phyloP scores from a whole-genome alignment of 208 protist genomes.

The Crithidia expoeki region DNA sequence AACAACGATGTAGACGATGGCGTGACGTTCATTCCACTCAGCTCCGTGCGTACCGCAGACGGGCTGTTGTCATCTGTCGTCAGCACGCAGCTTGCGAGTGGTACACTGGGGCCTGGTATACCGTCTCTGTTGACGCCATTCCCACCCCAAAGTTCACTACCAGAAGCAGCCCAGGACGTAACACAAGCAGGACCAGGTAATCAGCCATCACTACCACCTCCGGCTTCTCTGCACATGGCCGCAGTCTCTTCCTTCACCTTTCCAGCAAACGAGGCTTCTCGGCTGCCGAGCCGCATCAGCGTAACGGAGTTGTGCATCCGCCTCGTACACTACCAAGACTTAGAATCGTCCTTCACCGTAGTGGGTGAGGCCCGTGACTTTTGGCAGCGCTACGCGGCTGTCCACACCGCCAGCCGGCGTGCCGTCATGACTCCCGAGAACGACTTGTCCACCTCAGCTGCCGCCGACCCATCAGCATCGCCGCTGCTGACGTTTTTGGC shows the following conservation, averaged over 20 bases:
- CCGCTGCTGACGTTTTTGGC: constrained; percentile 24
- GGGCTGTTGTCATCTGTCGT: constrained; percentile 3
- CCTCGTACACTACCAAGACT: constrained; percentile 21
- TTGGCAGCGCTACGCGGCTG: constrained; percentile 31
- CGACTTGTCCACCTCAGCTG: neutral
- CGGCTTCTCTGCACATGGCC: constrained; percentile 3
- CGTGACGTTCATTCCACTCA: constrained; percentile 5
- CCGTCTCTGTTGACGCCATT: too few species aligned
- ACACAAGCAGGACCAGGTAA: neutral
- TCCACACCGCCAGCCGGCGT: constrained; percentile 20
- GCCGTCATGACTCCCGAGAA: neutral
- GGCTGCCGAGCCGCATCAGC: constrained; percentile 21
- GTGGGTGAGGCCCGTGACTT: constrained; percentile 17
- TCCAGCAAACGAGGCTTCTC: neutral
- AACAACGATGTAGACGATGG: neutral
- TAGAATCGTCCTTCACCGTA: neutral
- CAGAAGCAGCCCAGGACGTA: neutral
- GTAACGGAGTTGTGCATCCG: constrained; percentile 30
- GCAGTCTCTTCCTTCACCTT: neutral
- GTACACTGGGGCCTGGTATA: too few species aligned
- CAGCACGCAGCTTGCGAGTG: neutral
- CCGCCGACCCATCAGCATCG: neutral
- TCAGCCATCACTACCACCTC: neutral
- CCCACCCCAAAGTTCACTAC: too few species aligned
- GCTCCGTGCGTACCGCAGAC: constrained; percentile 4